Evolutionary conservation across 192 early-diverging fungal genomes (phyloP), one percentile per base, ranked within the genome.

Genomic region (Spizellomyces sp.): DNA sequence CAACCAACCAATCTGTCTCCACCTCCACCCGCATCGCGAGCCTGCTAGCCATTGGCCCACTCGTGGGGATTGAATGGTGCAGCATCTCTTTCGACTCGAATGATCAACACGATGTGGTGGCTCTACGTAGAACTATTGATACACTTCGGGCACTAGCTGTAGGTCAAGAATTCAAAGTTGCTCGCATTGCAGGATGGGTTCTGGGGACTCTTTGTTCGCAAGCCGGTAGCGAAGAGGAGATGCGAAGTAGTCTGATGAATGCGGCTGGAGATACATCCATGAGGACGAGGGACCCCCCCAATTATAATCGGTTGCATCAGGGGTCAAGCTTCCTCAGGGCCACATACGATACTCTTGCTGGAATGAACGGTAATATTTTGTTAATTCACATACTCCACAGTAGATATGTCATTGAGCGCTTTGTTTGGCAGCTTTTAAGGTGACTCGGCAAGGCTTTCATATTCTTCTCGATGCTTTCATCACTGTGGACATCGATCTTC

Each of bases 271-370:
- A 70, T 10, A 45, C 43, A 12, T 27, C 45, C 6, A 44, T 57
- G 66, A 45, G 66, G 27, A 36, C 27, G 3, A 36, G 27, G 27
- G 73, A 75, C 27, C 73, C 73, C 10, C 17, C 60, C 7, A 46
- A 58, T 12, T 75, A 62, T 48, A 48, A 10, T 36, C 41, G 73
- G 27, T 47, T 75, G 58, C 17, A 68, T 69, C 8, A 12, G 10
- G 61, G 66, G 21, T 50, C 66, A 36, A 75, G 73, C 47, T 75
- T 66, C 46, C 47, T 75, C 45, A 27, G 66, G 7, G 73, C 45
- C 5, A 65, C 69, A 17, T 75, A 45, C 54, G 73, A 75, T 17
- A 56, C n/a, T 36, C 54, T 42, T 27, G 17, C 27, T 70, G 36
- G 27, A 57, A 45, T 45, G 45, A 60, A 48, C 42, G 14, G 21